Base-by-base conservation (phyloP, 1,284 basidiomycete genomes). In the Malassezia sp. region DNA sequence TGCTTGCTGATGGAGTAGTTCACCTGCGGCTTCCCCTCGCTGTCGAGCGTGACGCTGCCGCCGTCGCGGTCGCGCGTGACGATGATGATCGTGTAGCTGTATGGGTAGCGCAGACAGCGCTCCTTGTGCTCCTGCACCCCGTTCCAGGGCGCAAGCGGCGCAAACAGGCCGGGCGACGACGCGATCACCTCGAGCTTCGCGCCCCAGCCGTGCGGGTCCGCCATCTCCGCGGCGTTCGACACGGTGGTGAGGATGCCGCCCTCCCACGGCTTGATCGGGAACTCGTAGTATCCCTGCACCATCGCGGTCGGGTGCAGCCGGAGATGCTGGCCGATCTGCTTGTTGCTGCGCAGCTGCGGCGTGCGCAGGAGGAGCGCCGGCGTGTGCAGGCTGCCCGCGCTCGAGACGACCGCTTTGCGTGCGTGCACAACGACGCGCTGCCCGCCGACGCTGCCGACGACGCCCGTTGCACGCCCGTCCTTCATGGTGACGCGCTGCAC, bases 211-310 rank as follows among this genome's bases (percentile, higher is more conserved):
- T 56, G 53, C 21, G 58, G 44, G 51, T 62, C 53, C 15, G 64
- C 49, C 24, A 65, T 32, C 45, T 67, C 65, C 35, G 63, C 59
- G 5, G 57, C 59, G 32, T 63, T 66, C 36, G 55, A 63, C 21
- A 74, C 74, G 28, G 72, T 67, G 24, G 75, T 75, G 46, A 76
- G 68, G 56, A 75, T 65, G 18, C 70, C 60, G 7, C 75, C 75
- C 32, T 75, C 69, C 71, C 73, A 74, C 0, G 75, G 71, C 36
- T 71, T 61, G 42, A 75, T 64, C 27, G 59, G 57, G 53, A 72
- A 63, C 41, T 71, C 63, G 56, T 73, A 75, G 52, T 67, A 66
- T 31, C 71, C 73, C 14, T 71, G 71, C 10, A 75, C 69, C 39
- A 70, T 63, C 37, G 70, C 71, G 14, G 63, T 68, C 0, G 74